A percentile compares a stretch with the other conserved stretches of the same genome.
phyloP scores from a whole-genome alignment of 140 eudicot genomes.

The Oenanthe javanica region DNA sequence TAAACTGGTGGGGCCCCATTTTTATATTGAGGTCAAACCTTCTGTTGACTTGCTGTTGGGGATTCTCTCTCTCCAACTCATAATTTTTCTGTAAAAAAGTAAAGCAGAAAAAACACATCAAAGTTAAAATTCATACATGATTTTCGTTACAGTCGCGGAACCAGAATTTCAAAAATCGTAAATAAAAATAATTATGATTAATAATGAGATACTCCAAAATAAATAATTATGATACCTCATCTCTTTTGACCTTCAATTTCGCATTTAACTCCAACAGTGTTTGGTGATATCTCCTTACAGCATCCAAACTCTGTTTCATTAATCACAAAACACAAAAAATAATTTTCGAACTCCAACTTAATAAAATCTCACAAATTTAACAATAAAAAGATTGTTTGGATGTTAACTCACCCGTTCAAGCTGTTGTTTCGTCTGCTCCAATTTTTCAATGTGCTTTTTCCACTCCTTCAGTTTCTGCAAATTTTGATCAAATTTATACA shows the following conservation, averaged over 20 bases:
- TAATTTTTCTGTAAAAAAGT: neutral
- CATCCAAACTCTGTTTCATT: slow-evolving; percentile 32
- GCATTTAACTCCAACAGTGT: slow-evolving; percentile 25
- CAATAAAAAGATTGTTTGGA: no score
- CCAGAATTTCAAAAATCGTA: no score
- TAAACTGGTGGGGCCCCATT: slow-evolving; percentile 21
- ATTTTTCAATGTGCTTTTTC: neutral
- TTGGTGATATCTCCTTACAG: slow-evolving; percentile 10
- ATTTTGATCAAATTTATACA: neutral
- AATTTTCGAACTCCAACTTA: no score
- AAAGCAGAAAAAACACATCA: no score
- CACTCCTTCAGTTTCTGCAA: neutral
- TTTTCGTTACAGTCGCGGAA: no score
- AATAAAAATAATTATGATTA: no score
- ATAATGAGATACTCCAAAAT: no score
- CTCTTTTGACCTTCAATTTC: slow-evolving; percentile 31
- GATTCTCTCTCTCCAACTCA: slow-evolving; percentile 11
- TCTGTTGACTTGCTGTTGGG: slow-evolving; percentile 11
- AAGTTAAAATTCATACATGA: no score
- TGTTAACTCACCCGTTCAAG: neutral
- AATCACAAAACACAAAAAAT: no score
- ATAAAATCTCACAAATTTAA: no score
- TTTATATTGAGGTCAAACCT: slow-evolving; percentile 16
- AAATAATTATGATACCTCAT: slow-evolving; percentile 26
- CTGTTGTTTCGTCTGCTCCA: no score